These are phyloP conservation scores for Betula pendula DNA, from an alignment of 306 rosid species.

Conservation along the genomic window DNA sequence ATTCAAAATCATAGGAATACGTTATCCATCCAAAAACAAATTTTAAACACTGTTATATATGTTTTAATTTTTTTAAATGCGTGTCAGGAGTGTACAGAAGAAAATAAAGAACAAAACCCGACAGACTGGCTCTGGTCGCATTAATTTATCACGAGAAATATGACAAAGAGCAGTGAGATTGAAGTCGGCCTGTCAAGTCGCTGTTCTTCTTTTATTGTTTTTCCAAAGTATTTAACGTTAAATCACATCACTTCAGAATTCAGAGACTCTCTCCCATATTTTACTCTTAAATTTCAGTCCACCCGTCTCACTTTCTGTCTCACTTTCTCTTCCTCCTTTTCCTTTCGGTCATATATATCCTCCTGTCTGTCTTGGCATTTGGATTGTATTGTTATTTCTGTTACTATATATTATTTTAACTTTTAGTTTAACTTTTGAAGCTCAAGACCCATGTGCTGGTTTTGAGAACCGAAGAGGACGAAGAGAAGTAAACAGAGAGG, in stretches of 20 bases:
- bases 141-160: slow-evolving; percentile 18
- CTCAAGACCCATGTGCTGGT: slow-evolving; percentile 53
- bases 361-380: slow-evolving; percentile 32
- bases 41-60: too few relatives aligned
- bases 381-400: neutral
- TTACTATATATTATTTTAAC: too few relatives aligned
- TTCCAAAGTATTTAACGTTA: slow-evolving; percentile 40
- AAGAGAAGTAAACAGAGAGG: neutral
- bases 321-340: neutral
- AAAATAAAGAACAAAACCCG: neutral
- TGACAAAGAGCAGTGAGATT: slow-evolving; percentile 49
- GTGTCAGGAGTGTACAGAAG: too few relatives aligned
- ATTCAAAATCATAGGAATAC: too few relatives aligned
- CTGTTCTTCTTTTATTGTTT: slow-evolving; percentile 55
- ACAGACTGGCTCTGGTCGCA: neutral
- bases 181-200: slow-evolving; percentile 62
- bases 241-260: slow-evolving; percentile 62
- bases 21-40: too few relatives aligned
- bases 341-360: slow-evolving; percentile 20
- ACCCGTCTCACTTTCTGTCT: slow-evolving; percentile 8
- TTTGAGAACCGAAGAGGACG: slow-evolving; percentile 25
- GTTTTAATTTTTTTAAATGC: too few relatives aligned
- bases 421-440: slow-evolving; percentile 1
- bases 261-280: slow-evolving; percentile 20
- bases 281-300: neutral